A percentile compares a stretch with the other conserved stretches of the same genome.
Conservation (phyloP, 148 eudicot species). For the Chenopodium quinoa region DNA sequence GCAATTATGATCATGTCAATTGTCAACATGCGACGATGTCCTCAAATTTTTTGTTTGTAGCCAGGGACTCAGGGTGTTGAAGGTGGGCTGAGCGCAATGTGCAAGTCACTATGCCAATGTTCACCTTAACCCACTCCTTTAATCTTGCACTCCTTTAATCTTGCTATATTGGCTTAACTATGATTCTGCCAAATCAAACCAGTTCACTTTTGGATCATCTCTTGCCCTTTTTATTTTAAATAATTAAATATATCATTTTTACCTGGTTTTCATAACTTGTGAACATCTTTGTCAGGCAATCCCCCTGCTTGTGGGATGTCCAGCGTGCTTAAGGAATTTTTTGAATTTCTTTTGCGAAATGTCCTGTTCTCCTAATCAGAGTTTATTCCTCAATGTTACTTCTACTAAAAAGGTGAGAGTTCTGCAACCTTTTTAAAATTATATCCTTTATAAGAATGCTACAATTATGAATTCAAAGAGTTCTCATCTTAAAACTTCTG, state of each 20-base stretch:
- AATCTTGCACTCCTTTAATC: background rate
- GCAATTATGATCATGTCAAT: background rate
- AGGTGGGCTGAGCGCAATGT: background rate
- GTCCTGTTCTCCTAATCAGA: slow-evolving; percentile 83
- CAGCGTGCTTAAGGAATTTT: slow-evolving; percentile 84
- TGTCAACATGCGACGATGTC: background rate
- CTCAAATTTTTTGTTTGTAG: background rate
- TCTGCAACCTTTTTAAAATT: slow-evolving; percentile 5
- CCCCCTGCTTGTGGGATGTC: slow-evolving; percentile 84
- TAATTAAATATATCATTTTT: background rate
- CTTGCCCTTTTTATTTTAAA: background rate
- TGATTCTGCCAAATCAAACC: background rate
- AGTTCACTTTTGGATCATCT: background rate
- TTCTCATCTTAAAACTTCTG: background rate
- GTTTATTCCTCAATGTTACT: slow-evolving; percentile 71
- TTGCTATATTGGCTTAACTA: background rate
- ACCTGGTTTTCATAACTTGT: background rate
- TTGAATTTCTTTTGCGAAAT: slow-evolving; percentile 79
- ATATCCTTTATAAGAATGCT: background rate
- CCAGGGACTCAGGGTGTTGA: background rate
- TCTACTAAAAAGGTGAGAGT: slow-evolving; percentile 56
- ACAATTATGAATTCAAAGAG: background rate
- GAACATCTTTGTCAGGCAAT: slow-evolving; percentile 52
- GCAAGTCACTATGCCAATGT: background rate
- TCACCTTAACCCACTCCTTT: background rate